These are phyloP conservation scores for Protostelium mycophagum DNA, from an alignment of 78 protist genomes.

Conservation along the genomic window DNA sequence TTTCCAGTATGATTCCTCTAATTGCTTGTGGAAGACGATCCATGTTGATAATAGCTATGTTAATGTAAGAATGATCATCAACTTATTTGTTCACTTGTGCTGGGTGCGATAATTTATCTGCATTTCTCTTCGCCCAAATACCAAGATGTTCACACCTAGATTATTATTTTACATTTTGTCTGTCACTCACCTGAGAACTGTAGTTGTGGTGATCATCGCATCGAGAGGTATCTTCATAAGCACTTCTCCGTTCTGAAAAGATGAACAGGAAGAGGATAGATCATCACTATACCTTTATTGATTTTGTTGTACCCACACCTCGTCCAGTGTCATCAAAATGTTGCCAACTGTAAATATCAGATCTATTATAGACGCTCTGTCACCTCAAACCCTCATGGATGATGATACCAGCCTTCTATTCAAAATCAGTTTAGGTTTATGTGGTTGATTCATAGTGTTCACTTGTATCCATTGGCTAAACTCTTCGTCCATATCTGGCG, in stretches of 20 bases:
- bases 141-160: background rate
- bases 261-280: background rate
- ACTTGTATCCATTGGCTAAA: too few species aligned
- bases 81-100: background rate
- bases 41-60: background rate
- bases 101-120: background rate
- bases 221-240: background rate
- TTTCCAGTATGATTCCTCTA: background rate
- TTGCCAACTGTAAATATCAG: background rate
- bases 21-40: background rate
- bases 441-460: too few species aligned
- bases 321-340: background rate
- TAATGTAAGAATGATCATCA: background rate
- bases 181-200: background rate
- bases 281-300: background rate
- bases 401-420: too few species aligned
- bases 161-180: too few species aligned
- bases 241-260: background rate
- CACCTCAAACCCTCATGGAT: too few species aligned
- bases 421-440: too few species aligned
- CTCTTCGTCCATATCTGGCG: too few species aligned
- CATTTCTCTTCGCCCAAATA: background rate
- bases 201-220: background rate
- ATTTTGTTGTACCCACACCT: background rate
- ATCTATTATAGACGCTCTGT: too few species aligned